Evolutionary conservation across 1,284 basidiomycete genomes (phyloP).

Genomic region (Sanghuangporus weigelae): DNA sequence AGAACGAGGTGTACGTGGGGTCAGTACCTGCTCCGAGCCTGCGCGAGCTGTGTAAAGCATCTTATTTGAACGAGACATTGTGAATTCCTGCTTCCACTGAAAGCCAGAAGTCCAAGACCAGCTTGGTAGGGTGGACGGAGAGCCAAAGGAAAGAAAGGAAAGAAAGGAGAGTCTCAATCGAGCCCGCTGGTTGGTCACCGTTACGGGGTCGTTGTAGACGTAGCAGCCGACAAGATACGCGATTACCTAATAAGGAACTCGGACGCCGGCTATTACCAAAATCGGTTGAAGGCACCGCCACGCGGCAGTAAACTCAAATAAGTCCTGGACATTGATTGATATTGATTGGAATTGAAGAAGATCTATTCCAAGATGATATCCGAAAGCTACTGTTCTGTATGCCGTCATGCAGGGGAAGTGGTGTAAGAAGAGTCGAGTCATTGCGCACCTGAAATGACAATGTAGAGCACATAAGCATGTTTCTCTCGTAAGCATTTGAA

Average conservation of each 20-base stretch:
- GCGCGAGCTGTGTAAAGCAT: slow-evolving; percentile 21
- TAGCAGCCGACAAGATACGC: neutral
- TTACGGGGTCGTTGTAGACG: neutral
- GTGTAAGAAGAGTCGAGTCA: too few species aligned
- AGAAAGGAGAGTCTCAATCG: neutral
- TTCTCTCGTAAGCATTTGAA: too few species aligned
- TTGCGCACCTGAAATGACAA: neutral
- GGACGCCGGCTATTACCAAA: neutral
- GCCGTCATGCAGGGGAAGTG: too few species aligned
- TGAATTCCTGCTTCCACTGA: neutral
- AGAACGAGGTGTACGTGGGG: slow-evolving; percentile 60
- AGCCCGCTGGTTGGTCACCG: neutral
- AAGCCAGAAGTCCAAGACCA: slow-evolving; percentile 2
- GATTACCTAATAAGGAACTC: neutral
- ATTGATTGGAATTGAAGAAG: too few species aligned
- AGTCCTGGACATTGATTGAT: too few species aligned
- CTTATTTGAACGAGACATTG: neutral
- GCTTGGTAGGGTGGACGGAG: neutral
- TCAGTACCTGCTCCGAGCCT: slow-evolving; percentile 36
- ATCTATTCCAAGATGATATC: too few species aligned
- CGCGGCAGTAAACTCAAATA: too few species aligned
- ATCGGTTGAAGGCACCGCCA: too few species aligned
- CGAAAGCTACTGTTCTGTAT: too few species aligned
- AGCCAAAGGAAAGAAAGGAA: neutral
- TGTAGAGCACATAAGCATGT: too few species aligned